A percentile compares a stretch with the other conserved stretches of the same genome.
Conservation (phyloP, 2,329 filamentous ascomycete species). For the Thielaviopsis populi region DNA sequence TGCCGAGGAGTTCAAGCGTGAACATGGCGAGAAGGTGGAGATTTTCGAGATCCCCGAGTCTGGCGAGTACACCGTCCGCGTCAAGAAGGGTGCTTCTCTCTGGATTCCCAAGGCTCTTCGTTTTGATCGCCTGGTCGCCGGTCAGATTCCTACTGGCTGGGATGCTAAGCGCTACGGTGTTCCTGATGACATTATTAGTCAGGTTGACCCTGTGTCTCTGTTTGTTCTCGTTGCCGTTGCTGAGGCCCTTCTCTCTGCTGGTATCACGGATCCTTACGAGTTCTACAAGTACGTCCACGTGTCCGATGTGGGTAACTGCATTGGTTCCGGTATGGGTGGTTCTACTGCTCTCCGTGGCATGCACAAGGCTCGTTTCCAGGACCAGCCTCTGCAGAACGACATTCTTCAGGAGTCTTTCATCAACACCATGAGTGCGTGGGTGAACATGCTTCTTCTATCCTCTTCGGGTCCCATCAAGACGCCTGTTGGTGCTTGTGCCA, state of each 20-base stretch:
- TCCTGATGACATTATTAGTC: constrained; percentile 91
- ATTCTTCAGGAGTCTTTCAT: constrained; percentile 99
- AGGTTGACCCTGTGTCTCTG: constrained; percentile 91
- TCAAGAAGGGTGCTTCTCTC: constrained; percentile 89
- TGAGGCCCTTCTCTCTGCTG: constrained; percentile 76
- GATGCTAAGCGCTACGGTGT: constrained; percentile 92
- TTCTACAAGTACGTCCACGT: constrained; percentile 99
- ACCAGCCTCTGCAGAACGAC: constrained; percentile 96
- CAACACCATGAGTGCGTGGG: constrained; percentile 99
- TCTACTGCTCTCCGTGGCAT: constrained; percentile 83
- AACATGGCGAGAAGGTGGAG: constrained; percentile 95
- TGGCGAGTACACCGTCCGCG: constrained; percentile 82
- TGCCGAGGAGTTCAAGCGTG: constrained; percentile 89
- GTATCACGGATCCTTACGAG: constrained; percentile 97
- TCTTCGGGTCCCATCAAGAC: constrained; percentile 98
- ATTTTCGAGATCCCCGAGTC: constrained; percentile 90
- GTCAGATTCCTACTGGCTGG: constrained; percentile 95
- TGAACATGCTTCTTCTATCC: constrained; percentile 96
- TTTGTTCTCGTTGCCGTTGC: constrained; percentile 89
- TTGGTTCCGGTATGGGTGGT: constrained; percentile 97
- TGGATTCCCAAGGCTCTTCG: constrained; percentile 94
- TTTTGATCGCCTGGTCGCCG: constrained; percentile 93
- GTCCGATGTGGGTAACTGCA: constrained; percentile 93
- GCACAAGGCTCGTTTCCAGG: constrained; percentile 95
- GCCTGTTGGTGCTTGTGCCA: constrained; percentile 92